Evolutionary conservation across 257 asterid species (phyloP), one percentile per base, ranked within the genome.

Genomic region (Solanum pinnatisectum): DNA sequence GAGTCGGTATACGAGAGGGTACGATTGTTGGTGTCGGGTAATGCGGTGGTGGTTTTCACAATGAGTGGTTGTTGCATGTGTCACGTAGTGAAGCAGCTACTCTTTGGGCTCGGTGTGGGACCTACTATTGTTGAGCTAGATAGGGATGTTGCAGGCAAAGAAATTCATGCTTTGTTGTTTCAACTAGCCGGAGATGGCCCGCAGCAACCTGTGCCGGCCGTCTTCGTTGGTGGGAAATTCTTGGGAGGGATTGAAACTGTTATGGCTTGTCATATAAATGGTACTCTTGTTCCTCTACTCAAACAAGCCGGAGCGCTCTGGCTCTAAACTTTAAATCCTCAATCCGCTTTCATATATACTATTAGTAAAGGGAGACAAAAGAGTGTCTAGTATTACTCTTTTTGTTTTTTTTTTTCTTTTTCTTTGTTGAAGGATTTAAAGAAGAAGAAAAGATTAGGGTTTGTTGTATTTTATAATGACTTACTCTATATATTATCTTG

Each of bases 61-160:
- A 73, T 93, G 83, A 94, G 95, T 86, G 96, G 96, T 1, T 96
- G 99, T 88, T 95, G 99, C 93, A 95, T 96, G 98, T 93, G 98
- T 92, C 99, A 96, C 87, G 99, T 94, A 10, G 98, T 95, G 76
- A 95, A 93, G 89, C 97, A 94, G 86, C 93, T 96, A 22, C 94
- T 96, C 1, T 90, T 95, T 77, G 99, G 99, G 11, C 95, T 96
- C 3, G 99, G 99, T 12, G 98, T 96, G 1, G 98, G 95, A 9
- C 99, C 99, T 4, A 91, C 94, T 4, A 74, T 96, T 8, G 94
- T 94, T 32, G 99, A 96, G 94, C 94, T 96, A 70, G 98, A 96
- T 90, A 94, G 90, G 23, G 94, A 94, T 46, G 78, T 91, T 7
- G 90, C 93, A 2, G 99, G 96, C 30, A 78, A 88, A 1, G 94